Evolutionary conservation across 2,329 filamentous ascomycete species (phyloP).

Genomic region (Whalleya microplaca): DNA sequence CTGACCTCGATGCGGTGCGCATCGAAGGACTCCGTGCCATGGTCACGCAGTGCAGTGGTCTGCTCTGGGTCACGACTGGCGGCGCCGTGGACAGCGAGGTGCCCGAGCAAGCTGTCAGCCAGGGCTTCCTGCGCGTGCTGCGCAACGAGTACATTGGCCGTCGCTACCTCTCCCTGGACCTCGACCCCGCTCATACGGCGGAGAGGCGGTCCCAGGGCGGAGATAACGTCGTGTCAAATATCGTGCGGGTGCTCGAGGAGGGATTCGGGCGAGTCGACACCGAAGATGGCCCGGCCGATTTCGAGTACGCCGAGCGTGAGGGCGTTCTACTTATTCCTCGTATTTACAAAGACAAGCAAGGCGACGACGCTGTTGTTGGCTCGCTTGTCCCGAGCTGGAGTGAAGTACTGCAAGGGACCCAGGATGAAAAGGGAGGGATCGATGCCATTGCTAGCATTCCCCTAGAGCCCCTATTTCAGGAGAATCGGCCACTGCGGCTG

Average conservation of each 20-base stretch:
- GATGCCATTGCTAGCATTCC: too few relatives aligned
- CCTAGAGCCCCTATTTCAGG: background rate
- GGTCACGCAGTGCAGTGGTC: constrained; percentile 4
- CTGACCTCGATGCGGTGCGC: background rate
- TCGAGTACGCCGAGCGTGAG: constrained; percentile 20
- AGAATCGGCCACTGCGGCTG: background rate
- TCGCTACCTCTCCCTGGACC: constrained; percentile 28
- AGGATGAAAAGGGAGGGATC: too few relatives aligned
- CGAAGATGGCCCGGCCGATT: too few relatives aligned
- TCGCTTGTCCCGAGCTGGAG: too few relatives aligned
- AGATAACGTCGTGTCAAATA: too few relatives aligned
- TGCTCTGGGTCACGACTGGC: constrained; percentile 20
- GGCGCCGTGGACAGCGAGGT: constrained; percentile 15
- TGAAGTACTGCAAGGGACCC: too few relatives aligned
- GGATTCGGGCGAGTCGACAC: too few relatives aligned
- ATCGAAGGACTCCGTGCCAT: constrained; percentile 8
- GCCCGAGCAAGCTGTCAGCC: constrained; percentile 19
- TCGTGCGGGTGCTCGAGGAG: too few relatives aligned
- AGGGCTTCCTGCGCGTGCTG: constrained; percentile 29
- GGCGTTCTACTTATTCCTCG: constrained; percentile 7
- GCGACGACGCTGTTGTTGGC: too few relatives aligned
- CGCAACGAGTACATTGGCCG: constrained; percentile 27
- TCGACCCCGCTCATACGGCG: constrained; percentile 22
- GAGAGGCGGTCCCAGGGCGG: constrained; percentile 1
- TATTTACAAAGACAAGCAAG: constrained; percentile 3